Percentiles rank a stretch among this genome's conserved stretches.
These are phyloP conservation scores for Beverwykella pulmonaria DNA, from an alignment of 495 filamentous ascomycete species.

Conservation along the genomic window DNA sequence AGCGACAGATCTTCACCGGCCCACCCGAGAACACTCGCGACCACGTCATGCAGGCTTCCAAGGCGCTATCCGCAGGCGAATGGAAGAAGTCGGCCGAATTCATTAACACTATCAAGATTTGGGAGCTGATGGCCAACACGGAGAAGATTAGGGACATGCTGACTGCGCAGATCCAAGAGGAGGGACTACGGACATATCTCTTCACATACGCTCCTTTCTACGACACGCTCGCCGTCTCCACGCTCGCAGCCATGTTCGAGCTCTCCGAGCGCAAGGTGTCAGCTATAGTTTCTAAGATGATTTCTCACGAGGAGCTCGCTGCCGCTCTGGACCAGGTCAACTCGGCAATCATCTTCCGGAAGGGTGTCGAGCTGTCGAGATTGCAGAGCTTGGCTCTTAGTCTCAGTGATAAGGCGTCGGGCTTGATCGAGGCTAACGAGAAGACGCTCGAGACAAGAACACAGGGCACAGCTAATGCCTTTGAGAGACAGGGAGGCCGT, in stretches of 20 bases:
- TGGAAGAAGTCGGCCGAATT: slow-evolving; percentile 96
- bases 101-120: slow-evolving; percentile 97
- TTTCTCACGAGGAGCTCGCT: slow-evolving; percentile 95
- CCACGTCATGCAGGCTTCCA: slow-evolving; percentile 98
- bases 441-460: slow-evolving; percentile 95
- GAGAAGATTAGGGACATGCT: slow-evolving; percentile 96
- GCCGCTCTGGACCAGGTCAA: slow-evolving; percentile 98
- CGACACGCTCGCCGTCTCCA: slow-evolving; percentile 85
- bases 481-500: slow-evolving; percentile 81
- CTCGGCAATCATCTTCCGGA: slow-evolving; percentile 96
- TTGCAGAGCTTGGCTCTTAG: slow-evolving; percentile 94
- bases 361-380: slow-evolving; percentile 95
- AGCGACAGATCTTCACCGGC: slow-evolving; percentile 98
- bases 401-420: slow-evolving; percentile 91
- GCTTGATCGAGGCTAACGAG: slow-evolving; percentile 95
- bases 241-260: slow-evolving; percentile 93
- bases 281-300: slow-evolving; percentile 98
- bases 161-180: slow-evolving; percentile 95
- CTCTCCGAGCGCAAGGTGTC: slow-evolving; percentile 84
- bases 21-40: slow-evolving; percentile 98
- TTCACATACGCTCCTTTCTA: slow-evolving; percentile 99
- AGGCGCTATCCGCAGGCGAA: slow-evolving; percentile 92
- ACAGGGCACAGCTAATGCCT: slow-evolving; percentile 91
- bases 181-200: slow-evolving; percentile 95
- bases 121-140: slow-evolving; percentile 90